These are phyloP conservation scores for Capsicum baccatum DNA, from an alignment of 257 asterid species.

Conservation along the genomic window DNA sequence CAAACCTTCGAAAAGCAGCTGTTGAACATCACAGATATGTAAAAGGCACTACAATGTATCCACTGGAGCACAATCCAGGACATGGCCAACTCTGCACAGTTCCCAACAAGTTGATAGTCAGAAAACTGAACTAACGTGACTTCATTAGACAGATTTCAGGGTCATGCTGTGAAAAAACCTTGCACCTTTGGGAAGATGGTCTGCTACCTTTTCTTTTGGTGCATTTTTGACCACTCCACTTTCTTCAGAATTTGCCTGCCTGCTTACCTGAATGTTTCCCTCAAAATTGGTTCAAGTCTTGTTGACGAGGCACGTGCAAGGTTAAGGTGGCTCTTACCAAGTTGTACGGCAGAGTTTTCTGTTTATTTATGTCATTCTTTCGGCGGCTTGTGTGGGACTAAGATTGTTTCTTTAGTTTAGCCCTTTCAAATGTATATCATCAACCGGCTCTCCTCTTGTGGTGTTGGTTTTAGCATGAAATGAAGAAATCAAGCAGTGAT, in stretches of 20 bases:
- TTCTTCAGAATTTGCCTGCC: slow-evolving; percentile 6
- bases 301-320: not conserved
- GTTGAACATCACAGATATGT: slow-evolving; percentile 67
- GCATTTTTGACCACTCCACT: not conserved
- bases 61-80: slow-evolving; percentile 81
- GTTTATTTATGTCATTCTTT: not conserved
- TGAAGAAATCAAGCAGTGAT: not conserved
- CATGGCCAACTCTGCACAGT: slow-evolving; percentile 82
- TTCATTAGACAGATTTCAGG: not conserved
- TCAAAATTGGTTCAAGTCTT: not conserved
- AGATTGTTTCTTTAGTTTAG: not conserved
- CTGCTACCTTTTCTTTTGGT: not conserved
- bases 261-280: not conserved
- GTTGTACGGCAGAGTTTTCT: not conserved
- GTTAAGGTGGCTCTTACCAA: slow-evolving; percentile 9
- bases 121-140: not conserved
- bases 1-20: slow-evolving; percentile 53
- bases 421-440: not conserved
- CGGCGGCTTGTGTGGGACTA: slow-evolving; percentile 6
- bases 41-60: slow-evolving; percentile 72
- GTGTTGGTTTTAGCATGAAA: not conserved
- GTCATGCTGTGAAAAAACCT: not conserved
- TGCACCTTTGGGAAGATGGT: not conserved
- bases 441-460: not conserved
- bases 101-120: slow-evolving; percentile 45